Percentiles rank a stretch among this genome's conserved stretches.
phyloP scores from a whole-genome alignment of 768 basidiomycete species.

The Sistotremastrum suecicum region DNA sequence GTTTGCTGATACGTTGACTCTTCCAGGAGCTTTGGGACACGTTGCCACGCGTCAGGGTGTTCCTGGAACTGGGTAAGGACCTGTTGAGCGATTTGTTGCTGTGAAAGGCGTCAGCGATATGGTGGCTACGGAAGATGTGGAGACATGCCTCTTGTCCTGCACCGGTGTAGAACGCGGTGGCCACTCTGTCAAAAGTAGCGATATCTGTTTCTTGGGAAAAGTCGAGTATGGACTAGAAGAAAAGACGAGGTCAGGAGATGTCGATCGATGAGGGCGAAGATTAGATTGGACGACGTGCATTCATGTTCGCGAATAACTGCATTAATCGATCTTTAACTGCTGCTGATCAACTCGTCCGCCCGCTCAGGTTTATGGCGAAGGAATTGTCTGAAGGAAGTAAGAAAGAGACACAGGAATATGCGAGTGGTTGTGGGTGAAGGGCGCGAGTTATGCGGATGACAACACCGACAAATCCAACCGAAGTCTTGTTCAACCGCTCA shows the following conservation, averaged over 20 bases:
- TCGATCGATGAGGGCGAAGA: not conserved
- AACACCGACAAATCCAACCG: not conserved
- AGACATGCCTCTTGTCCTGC: slow-evolving; percentile 62
- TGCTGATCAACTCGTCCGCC: too few species aligned
- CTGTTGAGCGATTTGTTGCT: slow-evolving; percentile 95
- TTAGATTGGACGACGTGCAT: not conserved
- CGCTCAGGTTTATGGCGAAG: too few species aligned
- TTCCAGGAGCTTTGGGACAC: slow-evolving; percentile 89
- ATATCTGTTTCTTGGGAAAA: slow-evolving; percentile 84
- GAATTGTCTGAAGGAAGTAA: not conserved
- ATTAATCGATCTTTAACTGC: too few species aligned
- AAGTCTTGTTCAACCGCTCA: not conserved
- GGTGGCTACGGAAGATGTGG: slow-evolving; percentile 2
- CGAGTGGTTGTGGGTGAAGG: not conserved
- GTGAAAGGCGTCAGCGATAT: slow-evolving; percentile 7
- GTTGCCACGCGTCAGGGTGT: slow-evolving; percentile 91
- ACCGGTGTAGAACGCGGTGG: slow-evolving; percentile 82
- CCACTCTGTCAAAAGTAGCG: slow-evolving; percentile 82
- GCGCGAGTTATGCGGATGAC: not conserved
- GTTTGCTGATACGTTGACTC: slow-evolving; percentile 71
- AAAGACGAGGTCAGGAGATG: not conserved
- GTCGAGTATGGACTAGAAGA: slow-evolving; percentile 69
- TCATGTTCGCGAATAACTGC: too few species aligned
- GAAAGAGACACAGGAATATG: not conserved
- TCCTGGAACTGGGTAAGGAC: slow-evolving; percentile 94